Evolutionary conservation across 371 early-diverging fungal species (phyloP).

Genomic region (Zychaea mexicana): DNA sequence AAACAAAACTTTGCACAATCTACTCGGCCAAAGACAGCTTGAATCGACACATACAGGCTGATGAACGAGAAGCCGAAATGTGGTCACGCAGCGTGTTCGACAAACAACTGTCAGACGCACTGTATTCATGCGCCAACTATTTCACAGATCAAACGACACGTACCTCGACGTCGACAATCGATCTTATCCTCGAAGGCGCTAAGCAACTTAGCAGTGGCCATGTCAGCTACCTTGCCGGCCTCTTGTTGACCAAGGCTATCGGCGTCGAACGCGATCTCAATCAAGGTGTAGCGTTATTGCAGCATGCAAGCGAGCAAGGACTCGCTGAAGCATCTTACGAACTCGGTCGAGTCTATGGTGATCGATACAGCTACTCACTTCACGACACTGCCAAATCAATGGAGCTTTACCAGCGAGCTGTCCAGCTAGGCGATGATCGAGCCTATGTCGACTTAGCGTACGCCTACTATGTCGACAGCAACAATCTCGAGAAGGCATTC

Average conservation of each 20-base stretch:
- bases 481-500: slow-evolving; percentile 34
- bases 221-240: slow-evolving; percentile 35
- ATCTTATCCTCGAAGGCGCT: slow-evolving; percentile 14
- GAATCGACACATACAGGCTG: neutral
- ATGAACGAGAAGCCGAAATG: slow-evolving; percentile 32
- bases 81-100: slow-evolving; percentile 52
- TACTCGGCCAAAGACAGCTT: slow-evolving; percentile 16
- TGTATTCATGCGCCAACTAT: slow-evolving; percentile 17
- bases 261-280: slow-evolving; percentile 28
- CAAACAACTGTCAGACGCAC: slow-evolving; percentile 34
- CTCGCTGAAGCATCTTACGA: slow-evolving; percentile 43
- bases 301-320: slow-evolving; percentile 29
- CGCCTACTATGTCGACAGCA: slow-evolving; percentile 33
- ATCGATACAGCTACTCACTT: slow-evolving; percentile 38
- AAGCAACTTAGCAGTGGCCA: neutral
- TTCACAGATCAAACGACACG: slow-evolving; percentile 15
- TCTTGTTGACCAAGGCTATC: slow-evolving; percentile 39
- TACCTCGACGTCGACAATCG: slow-evolving; percentile 7
- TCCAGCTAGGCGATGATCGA: slow-evolving; percentile 37
- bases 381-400: slow-evolving; percentile 29
- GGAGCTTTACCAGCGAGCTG: slow-evolving; percentile 40
- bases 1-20: slow-evolving; percentile 42
- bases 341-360: slow-evolving; percentile 44
- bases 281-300: slow-evolving; percentile 23
- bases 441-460: slow-evolving; percentile 48